phyloP scores from a whole-genome alignment of 2,329 filamentous ascomycete species.

The Fusarium setosum region DNA sequence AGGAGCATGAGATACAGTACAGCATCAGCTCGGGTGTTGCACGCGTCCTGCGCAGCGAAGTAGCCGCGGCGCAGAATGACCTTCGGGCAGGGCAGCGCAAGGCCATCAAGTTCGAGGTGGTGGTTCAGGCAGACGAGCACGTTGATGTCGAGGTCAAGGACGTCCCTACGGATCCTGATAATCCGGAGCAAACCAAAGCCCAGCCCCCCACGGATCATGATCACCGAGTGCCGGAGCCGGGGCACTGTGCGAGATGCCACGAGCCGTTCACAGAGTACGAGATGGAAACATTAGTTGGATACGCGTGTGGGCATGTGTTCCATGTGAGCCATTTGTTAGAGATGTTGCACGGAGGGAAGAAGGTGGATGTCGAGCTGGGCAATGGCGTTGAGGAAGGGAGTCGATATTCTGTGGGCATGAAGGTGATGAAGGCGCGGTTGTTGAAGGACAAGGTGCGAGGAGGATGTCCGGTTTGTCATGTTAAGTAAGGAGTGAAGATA shows the following conservation, averaged over 20 bases:
- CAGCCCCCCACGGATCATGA: slow-evolving; percentile 39
- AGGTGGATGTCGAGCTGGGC: slow-evolving; percentile 59
- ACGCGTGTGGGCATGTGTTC: slow-evolving; percentile 85
- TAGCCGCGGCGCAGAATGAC: slow-evolving; percentile 83
- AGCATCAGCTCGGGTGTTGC: slow-evolving; percentile 93
- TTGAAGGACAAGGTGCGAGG: slow-evolving; percentile 76
- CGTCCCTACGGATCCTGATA: slow-evolving; percentile 44
- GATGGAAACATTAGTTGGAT: slow-evolving; percentile 79
- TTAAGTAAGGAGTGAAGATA: slow-evolving; percentile 33
- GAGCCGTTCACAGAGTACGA: slow-evolving; percentile 70
- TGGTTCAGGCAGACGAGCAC: slow-evolving; percentile 56
- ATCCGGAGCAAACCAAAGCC: slow-evolving; percentile 32
- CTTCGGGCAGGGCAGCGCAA: slow-evolving; percentile 83
- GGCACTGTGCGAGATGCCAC: slow-evolving; percentile 69
- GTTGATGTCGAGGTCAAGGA: slow-evolving; percentile 57
- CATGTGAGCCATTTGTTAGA: slow-evolving; percentile 79
- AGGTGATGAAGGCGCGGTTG: slow-evolving; percentile 87
- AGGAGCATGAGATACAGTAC: slow-evolving; percentile 95
- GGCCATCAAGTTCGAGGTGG: slow-evolving; percentile 89
- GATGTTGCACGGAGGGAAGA: slow-evolving; percentile 58
- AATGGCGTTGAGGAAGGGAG: slow-evolving; percentile 55
- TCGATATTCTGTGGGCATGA: slow-evolving; percentile 80
- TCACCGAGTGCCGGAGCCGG: slow-evolving; percentile 55
- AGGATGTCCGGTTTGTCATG: slow-evolving; percentile 71
- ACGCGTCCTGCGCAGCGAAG: slow-evolving; percentile 86